Percentiles rank a stretch among this genome's conserved stretches.
These are phyloP conservation scores for Avena eriantha DNA, from an alignment of 176 grass and related monocot species.

Conservation along the genomic window DNA sequence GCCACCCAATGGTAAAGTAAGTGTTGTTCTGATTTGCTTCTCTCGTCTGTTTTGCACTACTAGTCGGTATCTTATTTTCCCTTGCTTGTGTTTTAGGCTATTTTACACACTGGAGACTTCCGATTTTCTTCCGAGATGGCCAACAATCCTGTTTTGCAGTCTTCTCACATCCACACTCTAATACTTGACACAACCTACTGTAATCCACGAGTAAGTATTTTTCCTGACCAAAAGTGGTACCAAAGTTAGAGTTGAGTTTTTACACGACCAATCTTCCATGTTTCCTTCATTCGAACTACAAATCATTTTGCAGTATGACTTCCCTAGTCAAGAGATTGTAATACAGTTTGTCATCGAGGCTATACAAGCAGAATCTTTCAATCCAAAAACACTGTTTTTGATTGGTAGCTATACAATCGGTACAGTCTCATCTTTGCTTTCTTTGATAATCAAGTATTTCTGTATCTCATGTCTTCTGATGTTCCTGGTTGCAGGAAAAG, in stretches of 20 bases:
- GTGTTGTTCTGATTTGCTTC: slow-evolving; percentile 32
- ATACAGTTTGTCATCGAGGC: slow-evolving; percentile 97
- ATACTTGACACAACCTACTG: slow-evolving; percentile 97
- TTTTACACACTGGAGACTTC: slow-evolving; percentile 95
- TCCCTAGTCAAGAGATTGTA: slow-evolving; percentile 84
- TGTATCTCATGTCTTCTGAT: slow-evolving; percentile 7
- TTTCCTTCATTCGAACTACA: slow-evolving; percentile 12
- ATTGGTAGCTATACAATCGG: slow-evolving; percentile 98
- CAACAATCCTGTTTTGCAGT: slow-evolving; percentile 66
- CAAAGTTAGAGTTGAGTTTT: slow-evolving; percentile 23
- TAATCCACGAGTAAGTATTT: slow-evolving; percentile 72
- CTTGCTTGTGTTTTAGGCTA: slow-evolving; percentile 63
- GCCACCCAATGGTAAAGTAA: slow-evolving; percentile 88
- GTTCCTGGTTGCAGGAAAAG: slow-evolving; percentile 69
- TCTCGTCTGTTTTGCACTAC: slow-evolving; percentile 10
- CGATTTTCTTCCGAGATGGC: slow-evolving; percentile 82
- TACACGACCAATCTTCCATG: slow-evolving; percentile 11
- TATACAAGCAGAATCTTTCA: slow-evolving; percentile 97
- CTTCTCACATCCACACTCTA: slow-evolving; percentile 74
- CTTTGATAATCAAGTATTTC: slow-evolving; percentile 26
- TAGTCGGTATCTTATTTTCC: slow-evolving; percentile 26
- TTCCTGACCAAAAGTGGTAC: not conserved
- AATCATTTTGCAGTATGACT: slow-evolving; percentile 81
- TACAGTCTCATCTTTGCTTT: slow-evolving; percentile 44
- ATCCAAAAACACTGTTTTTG: slow-evolving; percentile 91